phyloP scores from a whole-genome alignment of 2,329 filamentous ascomycete genomes.

The Cercospora citrullina region DNA sequence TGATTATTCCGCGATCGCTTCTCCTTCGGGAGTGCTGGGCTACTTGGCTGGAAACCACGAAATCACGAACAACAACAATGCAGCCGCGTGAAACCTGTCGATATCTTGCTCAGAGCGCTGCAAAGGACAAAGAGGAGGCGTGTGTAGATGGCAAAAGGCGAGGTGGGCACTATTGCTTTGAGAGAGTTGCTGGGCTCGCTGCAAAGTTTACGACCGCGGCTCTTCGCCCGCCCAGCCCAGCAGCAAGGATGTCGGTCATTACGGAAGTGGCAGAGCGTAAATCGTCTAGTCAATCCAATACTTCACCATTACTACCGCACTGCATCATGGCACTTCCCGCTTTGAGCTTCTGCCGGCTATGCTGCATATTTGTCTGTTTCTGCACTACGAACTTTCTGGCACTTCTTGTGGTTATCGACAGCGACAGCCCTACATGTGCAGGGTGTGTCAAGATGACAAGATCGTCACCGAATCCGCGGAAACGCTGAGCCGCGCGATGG shows the following conservation, averaged over 20 bases:
- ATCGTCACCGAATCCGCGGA: background rate
- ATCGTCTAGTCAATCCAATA: constrained; percentile 1
- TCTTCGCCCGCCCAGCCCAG: background rate
- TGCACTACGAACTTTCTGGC: background rate
- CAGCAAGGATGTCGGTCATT: constrained; percentile 10
- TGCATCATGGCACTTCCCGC: background rate
- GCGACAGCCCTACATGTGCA: background rate
- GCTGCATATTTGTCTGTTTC: background rate
- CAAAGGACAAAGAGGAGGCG: background rate
- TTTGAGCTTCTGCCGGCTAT: background rate
- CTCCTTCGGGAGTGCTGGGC: background rate
- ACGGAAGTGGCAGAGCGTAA: constrained; percentile 5
- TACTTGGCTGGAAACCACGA: background rate
- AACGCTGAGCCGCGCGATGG: background rate
- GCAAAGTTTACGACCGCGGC: constrained; percentile 4
- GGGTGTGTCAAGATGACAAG: background rate
- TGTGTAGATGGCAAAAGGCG: background rate
- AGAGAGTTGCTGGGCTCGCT: background rate
- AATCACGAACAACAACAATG: background rate
- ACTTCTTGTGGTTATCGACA: background rate
- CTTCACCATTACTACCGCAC: background rate
- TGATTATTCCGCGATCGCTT: constrained; percentile 1
- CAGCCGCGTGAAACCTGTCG: background rate
- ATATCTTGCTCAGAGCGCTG: background rate
- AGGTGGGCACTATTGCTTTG: background rate